These are phyloP conservation scores for Trichosporon sp. DNA, from an alignment of 1,284 basidiomycete species.

Conservation along the genomic window DNA sequence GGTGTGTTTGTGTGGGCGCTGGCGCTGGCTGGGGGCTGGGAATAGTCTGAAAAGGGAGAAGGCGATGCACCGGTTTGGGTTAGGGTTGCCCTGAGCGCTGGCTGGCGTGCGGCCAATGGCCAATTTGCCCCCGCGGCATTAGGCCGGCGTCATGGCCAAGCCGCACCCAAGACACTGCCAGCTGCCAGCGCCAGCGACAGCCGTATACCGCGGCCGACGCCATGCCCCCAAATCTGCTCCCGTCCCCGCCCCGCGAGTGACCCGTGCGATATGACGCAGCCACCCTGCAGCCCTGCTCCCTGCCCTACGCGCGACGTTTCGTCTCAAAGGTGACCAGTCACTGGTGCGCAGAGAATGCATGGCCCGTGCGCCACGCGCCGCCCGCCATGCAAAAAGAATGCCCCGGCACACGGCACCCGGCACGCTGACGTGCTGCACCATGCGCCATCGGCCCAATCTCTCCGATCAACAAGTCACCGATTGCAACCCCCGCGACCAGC, in stretches of 20 bases:
- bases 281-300: background rate
- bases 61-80: slow-evolving; percentile 4
- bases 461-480: background rate
- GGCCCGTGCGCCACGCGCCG: background rate
- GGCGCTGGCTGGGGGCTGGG: background rate
- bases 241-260: background rate
- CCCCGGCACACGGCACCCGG: too few relatives aligned
- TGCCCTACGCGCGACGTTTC: background rate
- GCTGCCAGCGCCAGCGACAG: too few relatives aligned
- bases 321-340: background rate
- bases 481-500: background rate
- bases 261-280: background rate
- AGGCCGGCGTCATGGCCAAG: background rate
- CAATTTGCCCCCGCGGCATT: background rate
- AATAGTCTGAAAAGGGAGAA: background rate
- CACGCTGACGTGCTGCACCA: background rate
- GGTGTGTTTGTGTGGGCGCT: background rate
- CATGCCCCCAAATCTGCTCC: background rate
- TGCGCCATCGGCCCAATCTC: background rate
- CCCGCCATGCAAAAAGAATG: too few relatives aligned
- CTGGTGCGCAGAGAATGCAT: too few relatives aligned
- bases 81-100: background rate
- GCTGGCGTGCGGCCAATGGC: background rate
- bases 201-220: background rate
- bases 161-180: background rate